phyloP scores from a whole-genome alignment of 2,329 filamentous ascomycete genomes.

The Microdochium paspali region DNA sequence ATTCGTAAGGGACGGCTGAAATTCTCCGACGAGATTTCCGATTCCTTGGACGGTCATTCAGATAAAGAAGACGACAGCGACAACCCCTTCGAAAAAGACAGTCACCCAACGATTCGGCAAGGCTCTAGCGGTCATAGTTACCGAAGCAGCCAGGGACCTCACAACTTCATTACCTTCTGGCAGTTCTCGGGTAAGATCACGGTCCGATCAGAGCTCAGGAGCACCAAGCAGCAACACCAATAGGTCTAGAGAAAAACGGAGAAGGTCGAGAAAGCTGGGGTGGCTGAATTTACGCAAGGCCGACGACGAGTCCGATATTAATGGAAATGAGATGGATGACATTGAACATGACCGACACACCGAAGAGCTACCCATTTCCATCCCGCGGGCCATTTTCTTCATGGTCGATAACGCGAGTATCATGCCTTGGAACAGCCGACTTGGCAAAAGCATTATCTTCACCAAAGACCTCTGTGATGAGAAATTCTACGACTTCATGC shows the following conservation, averaged over 20 bases:
- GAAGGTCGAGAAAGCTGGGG: too few relatives aligned
- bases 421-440: not conserved
- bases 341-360: not conserved
- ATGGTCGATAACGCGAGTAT: not conserved
- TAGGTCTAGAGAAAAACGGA: too few relatives aligned
- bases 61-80: not conserved
- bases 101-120: not conserved
- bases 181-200: not conserved
- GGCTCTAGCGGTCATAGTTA: not conserved
- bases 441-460: not conserved
- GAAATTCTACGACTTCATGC: not conserved
- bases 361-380: not conserved
- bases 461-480: not conserved
- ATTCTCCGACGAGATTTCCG: not conserved
- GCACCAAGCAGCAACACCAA: too few relatives aligned
- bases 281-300: too few relatives aligned
- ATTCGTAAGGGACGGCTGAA: not conserved
- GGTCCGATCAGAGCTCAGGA: too few relatives aligned
- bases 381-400: not conserved
- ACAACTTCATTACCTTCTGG: not conserved
- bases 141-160: not conserved
- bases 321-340: not conserved
- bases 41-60: not conserved
- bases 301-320: not conserved
- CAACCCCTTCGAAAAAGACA: not conserved